Conservation (phyloP, 345 rosid genomes). For the Syzygium aromaticum region DNA sequence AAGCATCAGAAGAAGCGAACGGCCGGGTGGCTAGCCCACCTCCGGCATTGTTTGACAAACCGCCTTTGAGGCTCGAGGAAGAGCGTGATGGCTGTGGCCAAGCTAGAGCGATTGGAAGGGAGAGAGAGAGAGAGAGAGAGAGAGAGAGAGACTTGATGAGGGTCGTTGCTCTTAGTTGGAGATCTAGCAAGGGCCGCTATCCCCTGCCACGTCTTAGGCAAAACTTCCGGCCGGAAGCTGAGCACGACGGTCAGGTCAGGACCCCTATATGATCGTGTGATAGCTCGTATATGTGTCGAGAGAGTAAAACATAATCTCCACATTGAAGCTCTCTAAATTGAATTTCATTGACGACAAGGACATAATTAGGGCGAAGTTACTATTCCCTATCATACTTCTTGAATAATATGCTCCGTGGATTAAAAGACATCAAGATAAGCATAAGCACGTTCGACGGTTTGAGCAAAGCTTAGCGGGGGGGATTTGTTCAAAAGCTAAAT, state of each 20-base stretch:
- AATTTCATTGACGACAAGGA: not conserved
- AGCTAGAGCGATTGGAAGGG: not conserved
- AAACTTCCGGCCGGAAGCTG: not conserved
- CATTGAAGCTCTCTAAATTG: not conserved
- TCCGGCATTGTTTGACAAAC: accelerated
- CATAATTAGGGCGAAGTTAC: not conserved
- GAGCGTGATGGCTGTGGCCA: not conserved
- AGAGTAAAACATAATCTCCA: not conserved
- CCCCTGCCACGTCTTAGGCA: not conserved
- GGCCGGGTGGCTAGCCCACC: not conserved
- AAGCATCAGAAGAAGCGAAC: not conserved
- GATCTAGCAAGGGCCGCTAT: not conserved
- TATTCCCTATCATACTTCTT: not conserved
- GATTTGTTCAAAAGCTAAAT: not conserved
- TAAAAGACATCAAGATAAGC: not conserved
- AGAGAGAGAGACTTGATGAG: not conserved
- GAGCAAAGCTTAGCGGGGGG: not conserved
- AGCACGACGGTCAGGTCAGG: not conserved
- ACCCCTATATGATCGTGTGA: not conserved
- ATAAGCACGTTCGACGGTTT: not conserved
- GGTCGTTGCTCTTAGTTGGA: not conserved
- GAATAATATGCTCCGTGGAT: not conserved
- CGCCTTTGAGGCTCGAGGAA: not conserved
- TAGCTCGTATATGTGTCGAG: not conserved
- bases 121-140: not conserved